Percentiles rank a stretch among this genome's conserved stretches.
phyloP scores from a whole-genome alignment of 371 early-diverging fungal species.

The Mortierella sp. region DNA sequence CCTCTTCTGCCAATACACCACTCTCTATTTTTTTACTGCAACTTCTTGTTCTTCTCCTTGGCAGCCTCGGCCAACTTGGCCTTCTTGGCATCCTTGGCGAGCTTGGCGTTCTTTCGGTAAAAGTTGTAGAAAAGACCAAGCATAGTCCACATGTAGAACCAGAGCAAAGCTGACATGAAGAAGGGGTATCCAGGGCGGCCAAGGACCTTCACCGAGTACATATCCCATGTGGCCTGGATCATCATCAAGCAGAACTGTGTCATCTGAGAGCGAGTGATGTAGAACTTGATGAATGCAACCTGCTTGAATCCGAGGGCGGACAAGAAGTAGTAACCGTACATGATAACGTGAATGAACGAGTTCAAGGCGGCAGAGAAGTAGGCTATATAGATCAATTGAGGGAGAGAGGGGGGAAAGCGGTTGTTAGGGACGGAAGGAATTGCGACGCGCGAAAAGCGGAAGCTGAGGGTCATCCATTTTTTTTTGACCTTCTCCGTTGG shows the following conservation, averaged over 20 bases:
- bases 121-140: slow-evolving; percentile 71
- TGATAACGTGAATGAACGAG: slow-evolving; percentile 72
- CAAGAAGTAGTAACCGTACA: slow-evolving; percentile 72
- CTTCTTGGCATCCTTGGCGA: slow-evolving; percentile 42
- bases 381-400: slow-evolving; percentile 19
- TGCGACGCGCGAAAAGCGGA: background rate
- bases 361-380: slow-evolving; percentile 71
- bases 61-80: slow-evolving; percentile 28
- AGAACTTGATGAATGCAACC: slow-evolving; percentile 65
- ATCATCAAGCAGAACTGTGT: slow-evolving; percentile 69
- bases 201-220: slow-evolving; percentile 48
- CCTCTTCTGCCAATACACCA: too few species aligned
- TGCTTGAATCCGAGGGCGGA: slow-evolving; percentile 58
- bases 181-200: slow-evolving; percentile 61
- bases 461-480: background rate
- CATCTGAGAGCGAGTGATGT: slow-evolving; percentile 71
- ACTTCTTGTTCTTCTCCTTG: slow-evolving; percentile 47
- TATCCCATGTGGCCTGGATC: slow-evolving; percentile 63
- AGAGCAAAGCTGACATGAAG: slow-evolving; percentile 59
- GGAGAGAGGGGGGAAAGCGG: background rate
- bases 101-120: slow-evolving; percentile 55
- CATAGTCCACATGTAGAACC: slow-evolving; percentile 74
- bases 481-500: slow-evolving; percentile 64
- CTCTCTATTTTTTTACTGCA: slow-evolving; percentile 36
- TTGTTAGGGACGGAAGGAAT: too few species aligned